These are phyloP conservation scores for Leptomonas pyrrhocoris DNA, from an alignment of 208 protist genomes.

Conservation along the genomic window DNA sequence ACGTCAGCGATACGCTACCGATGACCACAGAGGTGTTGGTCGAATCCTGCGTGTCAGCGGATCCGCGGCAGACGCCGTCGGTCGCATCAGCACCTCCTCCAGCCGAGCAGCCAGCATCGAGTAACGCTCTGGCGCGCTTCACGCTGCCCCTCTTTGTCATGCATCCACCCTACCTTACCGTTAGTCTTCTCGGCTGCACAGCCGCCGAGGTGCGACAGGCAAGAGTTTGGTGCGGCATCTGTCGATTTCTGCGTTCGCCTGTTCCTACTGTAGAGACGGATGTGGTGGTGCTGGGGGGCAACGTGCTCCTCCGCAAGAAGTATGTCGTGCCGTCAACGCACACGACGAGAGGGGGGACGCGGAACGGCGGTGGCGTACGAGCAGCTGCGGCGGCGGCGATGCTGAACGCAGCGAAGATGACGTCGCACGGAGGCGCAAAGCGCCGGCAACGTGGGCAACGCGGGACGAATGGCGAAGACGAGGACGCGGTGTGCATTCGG, in stretches of 20 bases:
- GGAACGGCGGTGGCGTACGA: neutral
- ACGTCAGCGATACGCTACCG: neutral
- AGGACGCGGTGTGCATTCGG: conserved; percentile 10
- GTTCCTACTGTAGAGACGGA: conserved; percentile 63
- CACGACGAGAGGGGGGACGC: neutral
- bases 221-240: conserved; percentile 31
- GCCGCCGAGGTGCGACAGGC: conserved; percentile 39
- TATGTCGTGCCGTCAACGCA: conserved; percentile 1
- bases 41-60: conserved; percentile 16
- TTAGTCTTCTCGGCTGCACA: conserved; percentile 62
- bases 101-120: neutral
- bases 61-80: neutral
- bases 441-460: neutral
- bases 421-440: neutral
- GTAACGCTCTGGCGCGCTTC: neutral
- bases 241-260: conserved; percentile 64
- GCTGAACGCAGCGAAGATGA: no score
- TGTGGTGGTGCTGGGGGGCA: conserved; percentile 74
- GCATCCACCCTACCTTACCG: conserved; percentile 48
- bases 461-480: conserved; percentile 6
- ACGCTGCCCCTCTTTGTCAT: conserved; percentile 24
- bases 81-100: neutral
- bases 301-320: conserved; percentile 27
- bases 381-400: neutral
- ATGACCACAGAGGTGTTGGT: conserved; percentile 24